Percentiles rank a stretch among this genome's conserved stretches.
These are phyloP conservation scores for Candida oleophila DNA, from an alignment of 805 yeast species.

Conservation along the genomic window DNA sequence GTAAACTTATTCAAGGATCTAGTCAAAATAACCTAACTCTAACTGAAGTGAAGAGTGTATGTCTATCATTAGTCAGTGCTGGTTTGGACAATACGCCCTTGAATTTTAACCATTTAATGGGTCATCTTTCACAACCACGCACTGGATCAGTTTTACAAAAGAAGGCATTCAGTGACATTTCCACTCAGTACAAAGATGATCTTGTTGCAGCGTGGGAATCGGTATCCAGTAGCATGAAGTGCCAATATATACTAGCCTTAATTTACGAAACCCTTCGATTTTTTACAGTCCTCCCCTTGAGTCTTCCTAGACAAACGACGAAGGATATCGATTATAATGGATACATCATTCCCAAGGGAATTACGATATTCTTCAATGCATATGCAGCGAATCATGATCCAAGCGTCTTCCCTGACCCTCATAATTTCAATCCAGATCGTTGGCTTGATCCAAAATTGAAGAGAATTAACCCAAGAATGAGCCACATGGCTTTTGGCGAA, in stretches of 20 bases:
- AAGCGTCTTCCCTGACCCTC: conserved; percentile 40
- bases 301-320: conserved; percentile 63
- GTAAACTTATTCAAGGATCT: conserved; percentile 12
- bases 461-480: conserved; percentile 13
- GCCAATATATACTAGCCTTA: conserved; percentile 56
- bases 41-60: conserved; percentile 55
- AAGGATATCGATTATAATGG: conserved; percentile 42
- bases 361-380: conserved; percentile 63
- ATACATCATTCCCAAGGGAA: conserved; percentile 50
- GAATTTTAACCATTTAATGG: conserved; percentile 58
- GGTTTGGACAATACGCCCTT: conserved; percentile 74
- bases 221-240: conserved; percentile 24
- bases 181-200: conserved; percentile 29
- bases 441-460: conserved; percentile 37
- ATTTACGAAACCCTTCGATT: conserved; percentile 61
- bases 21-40: conserved; percentile 11
- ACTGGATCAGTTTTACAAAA: conserved; percentile 40
- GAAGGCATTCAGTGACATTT: conserved; percentile 41
- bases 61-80: conserved; percentile 76
- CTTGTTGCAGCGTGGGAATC: conserved; percentile 34
- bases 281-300: conserved; percentile 65
- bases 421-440: conserved; percentile 51
- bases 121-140: conserved; percentile 50
- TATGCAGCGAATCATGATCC: conserved; percentile 71
- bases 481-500: conserved; percentile 62